Evolutionary conservation across 176 grass and related monocot genomes (phyloP).

Genomic region (Oropetium thomaeum): DNA sequence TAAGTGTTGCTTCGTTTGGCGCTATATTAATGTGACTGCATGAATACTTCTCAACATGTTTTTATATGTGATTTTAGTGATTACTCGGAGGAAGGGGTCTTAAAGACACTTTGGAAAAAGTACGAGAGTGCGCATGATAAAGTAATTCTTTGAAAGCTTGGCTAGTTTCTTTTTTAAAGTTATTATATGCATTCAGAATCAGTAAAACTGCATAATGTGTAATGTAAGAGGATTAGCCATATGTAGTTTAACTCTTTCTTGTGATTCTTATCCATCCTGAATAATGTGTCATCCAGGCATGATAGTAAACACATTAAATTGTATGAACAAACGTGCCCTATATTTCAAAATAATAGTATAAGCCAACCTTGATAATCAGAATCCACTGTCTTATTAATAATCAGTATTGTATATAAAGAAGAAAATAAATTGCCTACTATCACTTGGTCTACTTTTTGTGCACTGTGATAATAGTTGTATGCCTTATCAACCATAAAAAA

Average conservation of each 20-base stretch:
- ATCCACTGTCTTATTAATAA: not conserved
- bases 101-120: constrained; percentile 76
- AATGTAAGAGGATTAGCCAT: not conserved
- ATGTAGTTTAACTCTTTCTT: not conserved
- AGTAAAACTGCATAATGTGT: no score
- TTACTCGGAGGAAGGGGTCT: constrained; percentile 54
- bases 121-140: constrained; percentile 69
- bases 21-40: not conserved
- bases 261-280: not conserved
- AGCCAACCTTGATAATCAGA: not conserved
- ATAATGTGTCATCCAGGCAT: not conserved
- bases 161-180: not conserved
- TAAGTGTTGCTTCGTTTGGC: no score
- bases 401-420: no score
- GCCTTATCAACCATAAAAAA: no score
- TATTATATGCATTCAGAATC: not conserved
- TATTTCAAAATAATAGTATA: not conserved
- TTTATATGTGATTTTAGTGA: constrained; percentile 51
- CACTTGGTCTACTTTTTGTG: not conserved
- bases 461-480: constrained; percentile 7
- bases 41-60: constrained; percentile 24
- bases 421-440: not conserved
- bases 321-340: constrained; percentile 2
- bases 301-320: not conserved
- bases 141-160: constrained; percentile 42